Conservation (phyloP, 805 yeast species). For the Pichia californica region DNA sequence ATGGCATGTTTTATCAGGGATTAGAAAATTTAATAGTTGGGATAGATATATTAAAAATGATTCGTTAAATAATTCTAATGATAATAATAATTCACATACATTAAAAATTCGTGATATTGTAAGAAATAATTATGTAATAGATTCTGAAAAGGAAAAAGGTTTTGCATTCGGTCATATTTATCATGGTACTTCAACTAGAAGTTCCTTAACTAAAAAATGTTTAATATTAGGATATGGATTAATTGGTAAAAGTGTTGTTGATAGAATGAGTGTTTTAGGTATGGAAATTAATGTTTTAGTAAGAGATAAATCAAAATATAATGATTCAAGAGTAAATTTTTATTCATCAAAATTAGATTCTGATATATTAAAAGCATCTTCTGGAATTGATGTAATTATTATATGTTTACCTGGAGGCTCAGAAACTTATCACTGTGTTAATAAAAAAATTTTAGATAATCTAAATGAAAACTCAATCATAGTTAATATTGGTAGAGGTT, state of each 20-base stretch:
- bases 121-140: slow-evolving; percentile 11
- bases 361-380: background rate
- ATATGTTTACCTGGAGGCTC: slow-evolving; percentile 62
- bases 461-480: slow-evolving; percentile 52
- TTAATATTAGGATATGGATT: slow-evolving; percentile 71
- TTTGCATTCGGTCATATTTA: slow-evolving; percentile 17
- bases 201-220: slow-evolving; percentile 40
- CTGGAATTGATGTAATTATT: slow-evolving; percentile 48
- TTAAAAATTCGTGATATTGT: slow-evolving; percentile 35
- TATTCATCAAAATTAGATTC: background rate
- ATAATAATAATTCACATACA: slow-evolving; percentile 23
- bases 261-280: slow-evolving; percentile 49
- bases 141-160: background rate
- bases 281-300: slow-evolving; percentile 61
- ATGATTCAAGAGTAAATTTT: background rate
- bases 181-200: slow-evolving; percentile 8
- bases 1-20: slow-evolving; percentile 49
- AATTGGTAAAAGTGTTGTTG: slow-evolving; percentile 62
- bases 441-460: slow-evolving; percentile 38
- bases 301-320: slow-evolving; percentile 35
- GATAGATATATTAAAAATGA: slow-evolving; percentile 32
- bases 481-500: slow-evolving; percentile 73
- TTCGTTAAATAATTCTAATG: slow-evolving; percentile 19
- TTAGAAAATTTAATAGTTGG: slow-evolving; percentile 49
- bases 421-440: slow-evolving; percentile 50